Conservation (phyloP, 192 early-diverging fungal species). For the Entomortierella chlamydospora region DNA sequence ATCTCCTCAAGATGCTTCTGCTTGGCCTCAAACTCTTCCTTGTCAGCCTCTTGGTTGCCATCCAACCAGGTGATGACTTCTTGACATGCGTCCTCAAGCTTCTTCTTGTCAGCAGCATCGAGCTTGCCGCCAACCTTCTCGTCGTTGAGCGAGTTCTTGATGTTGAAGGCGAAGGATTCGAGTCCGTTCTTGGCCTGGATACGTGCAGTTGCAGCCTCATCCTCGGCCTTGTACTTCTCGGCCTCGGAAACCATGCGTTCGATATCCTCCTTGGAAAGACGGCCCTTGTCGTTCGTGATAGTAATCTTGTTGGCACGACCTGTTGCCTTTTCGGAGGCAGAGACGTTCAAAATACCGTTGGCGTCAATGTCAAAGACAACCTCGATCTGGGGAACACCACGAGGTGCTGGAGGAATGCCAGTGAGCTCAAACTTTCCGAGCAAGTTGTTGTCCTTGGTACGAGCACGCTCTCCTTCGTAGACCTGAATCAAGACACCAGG, state of each 20-base stretch:
- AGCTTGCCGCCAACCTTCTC: constrained; percentile 88
- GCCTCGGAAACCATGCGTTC: constrained; percentile 94
- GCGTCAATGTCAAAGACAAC: constrained; percentile 95
- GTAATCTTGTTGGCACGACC: constrained; percentile 95
- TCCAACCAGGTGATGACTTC: constrained; percentile 95
- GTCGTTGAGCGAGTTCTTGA: constrained; percentile 75
- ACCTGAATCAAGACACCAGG: constrained; percentile 93
- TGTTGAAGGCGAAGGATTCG: constrained; percentile 91
- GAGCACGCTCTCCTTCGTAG: constrained; percentile 94
- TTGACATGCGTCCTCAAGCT: constrained; percentile 82
- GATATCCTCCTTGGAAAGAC: constrained; percentile 96
- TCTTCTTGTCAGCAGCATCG: constrained; percentile 85
- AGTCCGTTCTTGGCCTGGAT: constrained; percentile 89
- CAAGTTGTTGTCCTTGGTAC: constrained; percentile 96
- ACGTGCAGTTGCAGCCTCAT: constrained; percentile 88
- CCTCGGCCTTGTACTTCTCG: constrained; percentile 95
- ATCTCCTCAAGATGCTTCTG: constrained; percentile 94
- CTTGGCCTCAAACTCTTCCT: constrained; percentile 93
- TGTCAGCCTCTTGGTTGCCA: constrained; percentile 87
- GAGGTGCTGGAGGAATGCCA: constrained; percentile 96
- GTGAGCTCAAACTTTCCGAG: constrained; percentile 97
- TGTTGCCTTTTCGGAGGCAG: constrained; percentile 90
- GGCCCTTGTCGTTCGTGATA: constrained; percentile 98
- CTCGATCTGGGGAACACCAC: constrained; percentile 96
- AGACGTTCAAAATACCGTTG: constrained; percentile 96